A percentile compares a stretch with the other conserved stretches of the same genome.
Evolutionary conservation across 129 eudicot genomes (phyloP).

Genomic region (Apium graveolens): DNA sequence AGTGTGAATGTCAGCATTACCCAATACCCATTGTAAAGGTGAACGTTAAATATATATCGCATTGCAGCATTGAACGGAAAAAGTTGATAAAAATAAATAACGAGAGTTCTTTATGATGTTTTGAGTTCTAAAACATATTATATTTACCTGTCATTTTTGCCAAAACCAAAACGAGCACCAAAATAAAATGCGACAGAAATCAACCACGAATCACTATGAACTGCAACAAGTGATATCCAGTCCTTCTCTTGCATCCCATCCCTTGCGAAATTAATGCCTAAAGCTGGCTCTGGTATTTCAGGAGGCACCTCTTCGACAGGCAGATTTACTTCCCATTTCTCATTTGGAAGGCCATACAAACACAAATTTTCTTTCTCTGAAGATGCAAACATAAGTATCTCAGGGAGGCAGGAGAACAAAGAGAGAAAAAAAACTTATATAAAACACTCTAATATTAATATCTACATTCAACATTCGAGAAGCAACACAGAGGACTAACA

Average conservation of each 20-base stretch:
- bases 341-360: slow-evolving; percentile 71
- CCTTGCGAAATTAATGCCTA: slow-evolving; percentile 80
- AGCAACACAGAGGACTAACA: not conserved
- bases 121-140: not conserved
- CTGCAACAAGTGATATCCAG: slow-evolving; percentile 78
- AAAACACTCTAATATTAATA: not conserved
- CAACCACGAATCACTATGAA: slow-evolving; percentile 86
- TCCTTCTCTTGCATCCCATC: slow-evolving; percentile 82
- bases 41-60: not conserved
- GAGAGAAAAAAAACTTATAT: not conserved
- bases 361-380: slow-evolving; percentile 83
- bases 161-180: slow-evolving; percentile 75
- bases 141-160: slow-evolving; percentile 71
- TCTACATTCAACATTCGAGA: not conserved
- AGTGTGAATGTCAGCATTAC: not conserved
- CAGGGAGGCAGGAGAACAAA: not conserved
- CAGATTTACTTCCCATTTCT: slow-evolving; percentile 72
- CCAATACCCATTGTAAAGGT: not conserved
- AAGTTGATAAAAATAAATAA: not conserved
- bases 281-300: slow-evolving; percentile 82
- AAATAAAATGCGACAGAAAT: slow-evolving; percentile 79
- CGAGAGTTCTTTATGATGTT: not conserved
- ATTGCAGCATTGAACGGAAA: not conserved
- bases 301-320: slow-evolving; percentile 92
- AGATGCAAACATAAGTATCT: slow-evolving; percentile 5